Conservation (phyloP, 2,329 filamentous ascomycete genomes). For the Alternaria gansuensis region DNA sequence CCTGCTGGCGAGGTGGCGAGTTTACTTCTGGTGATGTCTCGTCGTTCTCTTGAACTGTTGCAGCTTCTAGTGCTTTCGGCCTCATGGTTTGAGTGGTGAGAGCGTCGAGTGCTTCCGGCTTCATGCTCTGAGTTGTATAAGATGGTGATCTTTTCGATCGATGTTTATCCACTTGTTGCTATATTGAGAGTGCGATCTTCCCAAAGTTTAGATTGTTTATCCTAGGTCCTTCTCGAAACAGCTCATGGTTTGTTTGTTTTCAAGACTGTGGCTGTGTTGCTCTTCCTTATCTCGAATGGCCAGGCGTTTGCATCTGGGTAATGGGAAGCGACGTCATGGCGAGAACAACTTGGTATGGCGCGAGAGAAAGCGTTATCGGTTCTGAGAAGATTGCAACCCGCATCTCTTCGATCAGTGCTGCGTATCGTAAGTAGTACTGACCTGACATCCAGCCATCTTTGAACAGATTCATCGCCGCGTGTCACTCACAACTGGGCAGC, state of each 20-base stretch:
- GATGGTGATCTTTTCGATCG: not conserved
- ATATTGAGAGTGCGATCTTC: not conserved
- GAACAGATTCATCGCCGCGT: not conserved
- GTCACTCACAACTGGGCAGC: not conserved
- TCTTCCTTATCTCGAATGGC: not conserved
- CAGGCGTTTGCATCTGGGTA: conserved; percentile 3
- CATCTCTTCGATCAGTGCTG: not conserved
- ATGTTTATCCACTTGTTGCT: not conserved
- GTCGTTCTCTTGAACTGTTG: not conserved
- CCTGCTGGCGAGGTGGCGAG: conserved; percentile 8
- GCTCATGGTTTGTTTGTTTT: conserved; percentile 10
- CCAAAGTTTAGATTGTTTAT: not conserved
- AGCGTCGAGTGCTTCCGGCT: conserved; percentile 29
- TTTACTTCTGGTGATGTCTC: not conserved
- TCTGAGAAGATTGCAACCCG: not conserved
- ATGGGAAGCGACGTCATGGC: conserved; percentile 18
- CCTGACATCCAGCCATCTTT: not conserved
- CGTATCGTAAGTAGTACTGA: not conserved
- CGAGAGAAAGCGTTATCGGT: not conserved
- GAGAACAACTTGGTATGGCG: not conserved
- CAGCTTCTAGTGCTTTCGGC: conserved; percentile 30
- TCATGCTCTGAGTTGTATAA: conserved; percentile 17
- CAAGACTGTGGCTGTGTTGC: not conserved
- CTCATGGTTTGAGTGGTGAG: conserved; percentile 31
- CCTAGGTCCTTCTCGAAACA: not conserved